Evolutionary conservation across 169 alveolate species (phyloP).

Genomic region (Plasmodium fragile): DNA sequence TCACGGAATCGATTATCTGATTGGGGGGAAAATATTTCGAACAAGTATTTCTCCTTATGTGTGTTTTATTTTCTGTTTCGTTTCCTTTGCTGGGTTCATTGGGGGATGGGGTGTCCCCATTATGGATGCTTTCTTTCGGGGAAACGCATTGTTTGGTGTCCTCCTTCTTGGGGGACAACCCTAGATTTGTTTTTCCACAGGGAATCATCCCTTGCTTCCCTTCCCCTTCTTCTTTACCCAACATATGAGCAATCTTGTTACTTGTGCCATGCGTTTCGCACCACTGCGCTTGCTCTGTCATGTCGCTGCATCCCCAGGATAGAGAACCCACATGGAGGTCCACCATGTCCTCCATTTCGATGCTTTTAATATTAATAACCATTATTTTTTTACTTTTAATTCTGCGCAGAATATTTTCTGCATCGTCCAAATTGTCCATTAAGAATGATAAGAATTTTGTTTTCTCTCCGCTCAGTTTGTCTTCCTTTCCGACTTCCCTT

Average conservation of each 20-base stretch:
- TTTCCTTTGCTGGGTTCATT: not conserved
- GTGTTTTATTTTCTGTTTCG: not conserved
- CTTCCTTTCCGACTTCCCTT: not conserved
- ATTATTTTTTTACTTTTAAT: constrained; percentile 27
- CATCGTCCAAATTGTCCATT: constrained; percentile 9
- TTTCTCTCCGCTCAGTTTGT: not conserved
- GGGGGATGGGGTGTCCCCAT: not conserved
- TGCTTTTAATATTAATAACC: constrained; percentile 40
- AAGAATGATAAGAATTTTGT: constrained; percentile 14
- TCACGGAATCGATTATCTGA: constrained; percentile 32
- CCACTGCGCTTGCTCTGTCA: not conserved
- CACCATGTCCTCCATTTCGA: constrained; percentile 42
- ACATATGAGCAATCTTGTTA: not conserved
- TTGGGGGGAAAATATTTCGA: not conserved
- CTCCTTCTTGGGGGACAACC: not conserved
- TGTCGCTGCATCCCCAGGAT: not conserved
- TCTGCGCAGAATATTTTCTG: constrained; percentile 21
- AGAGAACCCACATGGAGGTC: constrained; percentile 8
- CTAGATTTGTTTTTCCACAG: not conserved
- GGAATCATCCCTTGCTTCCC: not conserved
- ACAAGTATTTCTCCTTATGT: not conserved
- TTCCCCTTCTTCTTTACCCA: not conserved
- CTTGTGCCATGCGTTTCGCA: not conserved
- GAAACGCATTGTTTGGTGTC: not conserved
- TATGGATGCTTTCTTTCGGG: not conserved